phyloP scores from a whole-genome alignment of 192 early-diverging fungal species.

The Coemansia sp. region DNA sequence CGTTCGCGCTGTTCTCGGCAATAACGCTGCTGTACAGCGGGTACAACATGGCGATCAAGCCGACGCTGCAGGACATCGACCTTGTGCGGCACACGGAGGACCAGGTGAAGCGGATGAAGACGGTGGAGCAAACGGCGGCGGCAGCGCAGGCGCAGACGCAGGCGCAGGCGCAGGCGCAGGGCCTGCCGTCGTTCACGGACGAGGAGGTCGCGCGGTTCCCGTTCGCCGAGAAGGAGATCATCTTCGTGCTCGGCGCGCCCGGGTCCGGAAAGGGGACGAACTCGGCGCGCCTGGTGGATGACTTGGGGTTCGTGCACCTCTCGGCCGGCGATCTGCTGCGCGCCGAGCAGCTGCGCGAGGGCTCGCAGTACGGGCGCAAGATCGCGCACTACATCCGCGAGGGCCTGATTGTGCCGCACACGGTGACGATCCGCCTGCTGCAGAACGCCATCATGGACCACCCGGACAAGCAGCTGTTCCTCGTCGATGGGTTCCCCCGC shows the following conservation, averaged over 20 bases:
- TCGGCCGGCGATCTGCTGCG: conserved; percentile 96
- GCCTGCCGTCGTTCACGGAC: conserved; percentile 5
- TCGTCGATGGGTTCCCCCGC: conserved; percentile 97
- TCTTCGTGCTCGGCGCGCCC: conserved; percentile 90
- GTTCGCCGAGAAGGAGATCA: conserved; percentile 66
- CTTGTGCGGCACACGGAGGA: conserved; percentile 28
- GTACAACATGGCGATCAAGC: conserved; percentile 38
- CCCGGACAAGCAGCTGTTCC: conserved; percentile 69
- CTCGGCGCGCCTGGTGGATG: conserved; percentile 81
- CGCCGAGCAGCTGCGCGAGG: conserved; percentile 79
- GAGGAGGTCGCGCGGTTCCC: conserved; percentile 36
- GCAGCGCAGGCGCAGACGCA: not conserved
- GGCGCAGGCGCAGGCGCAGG: not conserved
- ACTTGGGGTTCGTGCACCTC: conserved; percentile 93
- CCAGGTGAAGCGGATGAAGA: conserved; percentile 6
- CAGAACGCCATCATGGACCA: conserved; percentile 83
- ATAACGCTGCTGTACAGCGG: conserved; percentile 23
- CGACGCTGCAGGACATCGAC: conserved; percentile 7
- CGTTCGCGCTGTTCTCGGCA: conserved; percentile 29
- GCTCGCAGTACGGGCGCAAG: conserved; percentile 72
- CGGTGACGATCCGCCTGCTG: conserved; percentile 90
- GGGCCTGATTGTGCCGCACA: conserved; percentile 93
- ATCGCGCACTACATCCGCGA: conserved; percentile 76
- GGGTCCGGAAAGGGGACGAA: conserved; percentile 97
- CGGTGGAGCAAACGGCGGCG: conserved; percentile 9